Evolutionary conservation across 805 yeast genomes (phyloP), one percentile per base, ranked within the genome.

Genomic region (Clavispora santaluciae): DNA sequence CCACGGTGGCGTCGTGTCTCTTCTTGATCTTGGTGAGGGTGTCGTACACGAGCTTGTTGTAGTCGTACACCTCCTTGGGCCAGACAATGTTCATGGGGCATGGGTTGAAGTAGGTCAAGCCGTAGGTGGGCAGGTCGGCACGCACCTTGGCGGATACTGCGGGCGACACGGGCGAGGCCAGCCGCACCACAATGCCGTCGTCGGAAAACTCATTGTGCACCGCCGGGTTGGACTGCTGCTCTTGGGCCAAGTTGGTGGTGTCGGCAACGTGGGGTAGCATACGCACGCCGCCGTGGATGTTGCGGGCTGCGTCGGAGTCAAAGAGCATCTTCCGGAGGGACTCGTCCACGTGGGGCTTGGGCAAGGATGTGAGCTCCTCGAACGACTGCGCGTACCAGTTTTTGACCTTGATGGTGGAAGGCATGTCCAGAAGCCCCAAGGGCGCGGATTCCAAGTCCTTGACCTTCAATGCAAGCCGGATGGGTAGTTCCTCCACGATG

Each of bases 301-400:
- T 11, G 22, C 29, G 37, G 16, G 20, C 22, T 20, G 17, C 38
- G 24, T 31, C 46, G 36, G 46, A 51, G 34, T 38, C 40, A 24
- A 49, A 61, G 38, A 76, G 58, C 44, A 72, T 47, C 43, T 61
- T 56, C 28, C 59, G 59, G 46, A 75, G 59, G 35, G 70, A 72
- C 13, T 58, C 67, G 35, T 67, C 64, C 34, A 81, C 66, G 23
- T 54, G 55, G 1, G 91, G 91, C 42, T 75, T 73, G 10, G 79
- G 76, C 33, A 89, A 62, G 10, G 72, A 60, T n/a, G 83, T 78
- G 49, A 88, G 72, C 56, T 88, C 91, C 52, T 87, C 89, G 60
- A 89, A 89, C 7, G 91, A 81, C 58, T 87, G 93, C 1, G 90
- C 90, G 59, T 88, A 89, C 96, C 96, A 89, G 57, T 87, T 79